Base-by-base conservation (phyloP, 805 yeast genomes). In the Priceomyces carsonii region DNA sequence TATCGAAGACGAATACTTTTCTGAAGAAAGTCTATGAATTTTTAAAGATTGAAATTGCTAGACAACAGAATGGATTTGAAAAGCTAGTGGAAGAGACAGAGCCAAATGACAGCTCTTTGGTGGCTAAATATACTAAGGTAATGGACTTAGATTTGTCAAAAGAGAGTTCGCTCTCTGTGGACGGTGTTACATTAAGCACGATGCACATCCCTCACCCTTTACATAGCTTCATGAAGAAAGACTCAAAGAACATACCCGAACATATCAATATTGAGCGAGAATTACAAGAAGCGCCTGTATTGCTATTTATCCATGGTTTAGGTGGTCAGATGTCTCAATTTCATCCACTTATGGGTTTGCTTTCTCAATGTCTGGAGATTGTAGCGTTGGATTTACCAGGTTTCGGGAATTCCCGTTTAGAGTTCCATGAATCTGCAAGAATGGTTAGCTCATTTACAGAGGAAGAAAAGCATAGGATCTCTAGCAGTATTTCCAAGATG, bases 301-400 rank as follows among this genome's bases (percentile, higher is more conserved):
- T 84, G 5, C 59, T 87, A 2, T 76, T 88, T 38, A 53, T 90
- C 13, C 97, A 89, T 63, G 98, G 98, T 0, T 59, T 91, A 14
- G 98, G 97, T 1, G 98, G 98, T 2, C 91, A 82, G 48, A 66
- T 85, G 53, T 77, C 87, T 15, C 96, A 89, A 55, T 90, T 90
- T 55, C 93, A 85, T 50, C 80, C 82, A 1, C 61, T 86, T 24
- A 60, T 86, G 54, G 80, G 79, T 18, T 66, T 77, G 33, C 75
- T 85, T 45, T 63, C 82, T 21, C 79, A 76, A 44, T 74, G 80
- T 42, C 74, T 79, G 41, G 82, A 78, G 37, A 73, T 88, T 13
- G 51, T 85, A 26, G 77, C 90, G 0, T 47, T 90, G 10, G 98
- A 90, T 55, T 63, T 89, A 33, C 96, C 96, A 1, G 98, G 97